Evolutionary conservation across 2,329 filamentous ascomycete genomes (phyloP), one percentile per base, ranked within the genome.

Genomic region (Cladobotryum mycophilum): DNA sequence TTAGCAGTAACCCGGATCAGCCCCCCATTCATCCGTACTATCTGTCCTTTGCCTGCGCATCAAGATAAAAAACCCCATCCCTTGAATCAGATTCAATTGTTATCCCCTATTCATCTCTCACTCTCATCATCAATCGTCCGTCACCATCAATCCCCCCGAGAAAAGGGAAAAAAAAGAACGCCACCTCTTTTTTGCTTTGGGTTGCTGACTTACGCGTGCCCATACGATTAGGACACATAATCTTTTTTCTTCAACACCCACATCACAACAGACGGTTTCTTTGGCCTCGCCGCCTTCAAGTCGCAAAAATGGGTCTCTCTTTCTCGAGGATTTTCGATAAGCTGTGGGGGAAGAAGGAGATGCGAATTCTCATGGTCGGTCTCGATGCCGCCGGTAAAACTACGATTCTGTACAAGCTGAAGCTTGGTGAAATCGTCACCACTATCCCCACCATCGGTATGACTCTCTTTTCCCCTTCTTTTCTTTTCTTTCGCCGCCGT

Each of bases 281-380:
- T 20, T 33, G 65, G 61, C 64, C 51, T 59, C 59, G 60, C 60
- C 63, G 67, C 65, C 64, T 52, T 53, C 62, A 25, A 67, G 71
- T 74, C 79, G 80, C 81, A 78, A 91, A 75, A 75, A 99, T 99
- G 93, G 93, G 93, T 95, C 82, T 97, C 75, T 84, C 87, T 70
- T 89, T 97, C 78, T 97, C 91, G 67, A 96, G 93, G 83, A 74
- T 97, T 70, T 93, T 97, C 74, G 89, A 95, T 72, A 85, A 86
- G 79, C 83, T 97, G 74, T 96, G 89, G 86, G 90, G 92, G 69
- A 96, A 96, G 87, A 97, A 97, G 86, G 93, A 99, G 85, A 99
- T 99, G 93, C 86, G 93, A 81, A 96, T 99, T 79, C 76, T 99
- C 76, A 99, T 99, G 93, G 91, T 99, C 66, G 93, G 93, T 83